Conservation (phyloP, 1,139 yeast genomes). For the Kurtzmaniella natalensis region DNA sequence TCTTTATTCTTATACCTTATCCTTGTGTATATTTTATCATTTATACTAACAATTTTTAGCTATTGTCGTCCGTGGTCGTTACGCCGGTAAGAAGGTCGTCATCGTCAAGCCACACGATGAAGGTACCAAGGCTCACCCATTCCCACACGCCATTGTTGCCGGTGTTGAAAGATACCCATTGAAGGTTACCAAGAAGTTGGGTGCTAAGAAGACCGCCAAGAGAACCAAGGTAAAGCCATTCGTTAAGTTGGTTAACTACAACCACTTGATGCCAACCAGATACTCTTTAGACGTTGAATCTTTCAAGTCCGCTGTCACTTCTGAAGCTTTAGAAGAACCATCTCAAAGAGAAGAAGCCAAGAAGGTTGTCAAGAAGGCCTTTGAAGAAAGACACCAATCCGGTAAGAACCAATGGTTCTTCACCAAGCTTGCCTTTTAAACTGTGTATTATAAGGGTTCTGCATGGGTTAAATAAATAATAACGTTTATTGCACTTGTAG, state of each 20-base stretch:
- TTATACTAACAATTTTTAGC: slow-evolving; percentile 63
- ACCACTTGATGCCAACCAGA: slow-evolving; percentile 99
- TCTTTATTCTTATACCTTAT: no score
- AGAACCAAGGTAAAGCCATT: slow-evolving; percentile 99
- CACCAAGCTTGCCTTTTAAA: slow-evolving; percentile 96
- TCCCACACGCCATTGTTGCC: slow-evolving; percentile 99
- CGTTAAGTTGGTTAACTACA: slow-evolving; percentile 99
- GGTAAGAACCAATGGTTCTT: slow-evolving; percentile 99
- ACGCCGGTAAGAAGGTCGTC: slow-evolving; percentile 99
- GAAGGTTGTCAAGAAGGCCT: slow-evolving; percentile 98
- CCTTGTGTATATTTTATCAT: no score
- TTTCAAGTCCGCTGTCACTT: slow-evolving; percentile 85
- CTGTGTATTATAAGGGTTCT: slow-evolving; percentile 6
- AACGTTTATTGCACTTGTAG: slow-evolving; percentile 6
- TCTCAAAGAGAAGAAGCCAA: slow-evolving; percentile 99
- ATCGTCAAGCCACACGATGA: slow-evolving; percentile 98
- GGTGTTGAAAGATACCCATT: slow-evolving; percentile 99
- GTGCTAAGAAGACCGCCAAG: slow-evolving; percentile 95
- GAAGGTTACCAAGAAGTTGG: slow-evolving; percentile 93
- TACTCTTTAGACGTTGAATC: slow-evolving; percentile 96
- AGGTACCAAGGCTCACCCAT: slow-evolving; percentile 98
- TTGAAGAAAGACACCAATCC: slow-evolving; percentile 99
- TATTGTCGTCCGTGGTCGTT: slow-evolving; percentile 99
- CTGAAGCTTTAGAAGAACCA: slow-evolving; percentile 96
- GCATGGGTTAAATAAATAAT: slow-evolving; percentile 36